Conservation (phyloP, 1,139 yeast genomes). For the Geotrichum citri-aurantii region DNA sequence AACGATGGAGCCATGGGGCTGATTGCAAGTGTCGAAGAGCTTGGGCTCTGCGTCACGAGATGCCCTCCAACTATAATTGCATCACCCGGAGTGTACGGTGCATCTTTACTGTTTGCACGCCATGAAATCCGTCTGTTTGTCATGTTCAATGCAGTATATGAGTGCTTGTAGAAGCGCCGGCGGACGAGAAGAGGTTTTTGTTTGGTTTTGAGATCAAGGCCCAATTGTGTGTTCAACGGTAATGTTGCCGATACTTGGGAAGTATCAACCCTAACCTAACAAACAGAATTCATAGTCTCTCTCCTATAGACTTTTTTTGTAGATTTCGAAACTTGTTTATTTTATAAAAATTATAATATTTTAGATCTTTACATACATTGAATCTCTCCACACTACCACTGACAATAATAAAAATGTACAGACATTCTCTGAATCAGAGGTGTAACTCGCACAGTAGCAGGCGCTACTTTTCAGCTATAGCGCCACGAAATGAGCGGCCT, state of each 20-base stretch:
- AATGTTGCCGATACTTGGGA: neutral
- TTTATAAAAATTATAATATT: too few relatives aligned
- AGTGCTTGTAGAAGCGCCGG: neutral
- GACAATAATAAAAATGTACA: neutral
- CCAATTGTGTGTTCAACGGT: neutral
- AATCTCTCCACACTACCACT: too few relatives aligned
- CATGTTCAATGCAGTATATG: neutral
- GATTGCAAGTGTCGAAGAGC: constrained; percentile 19
- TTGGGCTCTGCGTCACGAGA: constrained; percentile 17
- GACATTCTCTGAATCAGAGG: neutral
- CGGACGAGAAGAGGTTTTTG: neutral
- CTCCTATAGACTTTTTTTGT: neutral
- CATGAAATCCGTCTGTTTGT: constrained; percentile 7
- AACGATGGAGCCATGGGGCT: constrained; percentile 15
- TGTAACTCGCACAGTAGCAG: neutral
- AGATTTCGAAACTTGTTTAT: neutral
- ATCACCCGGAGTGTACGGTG: constrained; percentile 15
- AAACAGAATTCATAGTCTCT: neutral
- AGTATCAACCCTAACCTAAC: neutral
- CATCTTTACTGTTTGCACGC: constrained; percentile 11
- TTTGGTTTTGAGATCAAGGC: neutral
- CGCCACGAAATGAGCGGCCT: neutral
- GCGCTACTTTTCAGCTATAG: neutral
- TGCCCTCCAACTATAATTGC: constrained; percentile 8
- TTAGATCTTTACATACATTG: too few relatives aligned